These are phyloP conservation scores for Fomitopsis schrenkii DNA, from an alignment of 1,284 basidiomycete species.

Conservation along the genomic window DNA sequence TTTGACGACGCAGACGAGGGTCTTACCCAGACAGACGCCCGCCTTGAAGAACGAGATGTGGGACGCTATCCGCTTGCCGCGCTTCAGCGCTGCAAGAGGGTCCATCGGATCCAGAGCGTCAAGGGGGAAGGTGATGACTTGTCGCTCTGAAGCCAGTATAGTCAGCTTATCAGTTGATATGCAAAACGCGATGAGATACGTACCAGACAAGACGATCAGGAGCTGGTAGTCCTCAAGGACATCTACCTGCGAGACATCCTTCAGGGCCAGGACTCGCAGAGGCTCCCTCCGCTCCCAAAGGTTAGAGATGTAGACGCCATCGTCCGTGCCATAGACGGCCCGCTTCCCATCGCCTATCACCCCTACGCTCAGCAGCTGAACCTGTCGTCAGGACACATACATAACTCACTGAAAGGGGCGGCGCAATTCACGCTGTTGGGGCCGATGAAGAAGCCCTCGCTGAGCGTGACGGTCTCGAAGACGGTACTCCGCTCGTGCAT, in stretches of 20 bases:
- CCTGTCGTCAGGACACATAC: not conserved
- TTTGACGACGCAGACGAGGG: conserved; percentile 98
- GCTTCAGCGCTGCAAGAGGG: conserved; percentile 86
- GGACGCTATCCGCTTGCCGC: conserved; percentile 92
- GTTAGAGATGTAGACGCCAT: conserved; percentile 94
- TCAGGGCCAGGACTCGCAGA: conserved; percentile 84
- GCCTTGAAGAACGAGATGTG: conserved; percentile 99
- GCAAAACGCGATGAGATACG: conserved; percentile 12
- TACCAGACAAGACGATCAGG: conserved; percentile 91
- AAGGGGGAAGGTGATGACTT: conserved; percentile 95
- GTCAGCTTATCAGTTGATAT: not conserved
- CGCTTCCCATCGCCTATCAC: conserved; percentile 74
- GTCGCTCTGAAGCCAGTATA: conserved; percentile 59
- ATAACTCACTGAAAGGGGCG: conserved; percentile 83
- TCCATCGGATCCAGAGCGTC: conserved; percentile 91
- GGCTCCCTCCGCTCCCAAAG: conserved; percentile 79
- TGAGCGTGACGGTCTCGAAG: conserved; percentile 85
- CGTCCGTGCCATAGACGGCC: conserved; percentile 95
- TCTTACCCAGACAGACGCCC: conserved; percentile 88
- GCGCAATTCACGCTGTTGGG: conserved; percentile 89
- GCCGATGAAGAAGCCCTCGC: conserved; percentile 85
- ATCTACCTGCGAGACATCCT: conserved; percentile 94
- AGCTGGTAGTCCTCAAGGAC: conserved; percentile 96
- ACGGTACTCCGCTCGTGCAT: conserved; percentile 84
- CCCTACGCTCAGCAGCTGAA: not conserved